phyloP scores from a whole-genome alignment of 177 flowering plant species.

The Vitis hybrid region DNA sequence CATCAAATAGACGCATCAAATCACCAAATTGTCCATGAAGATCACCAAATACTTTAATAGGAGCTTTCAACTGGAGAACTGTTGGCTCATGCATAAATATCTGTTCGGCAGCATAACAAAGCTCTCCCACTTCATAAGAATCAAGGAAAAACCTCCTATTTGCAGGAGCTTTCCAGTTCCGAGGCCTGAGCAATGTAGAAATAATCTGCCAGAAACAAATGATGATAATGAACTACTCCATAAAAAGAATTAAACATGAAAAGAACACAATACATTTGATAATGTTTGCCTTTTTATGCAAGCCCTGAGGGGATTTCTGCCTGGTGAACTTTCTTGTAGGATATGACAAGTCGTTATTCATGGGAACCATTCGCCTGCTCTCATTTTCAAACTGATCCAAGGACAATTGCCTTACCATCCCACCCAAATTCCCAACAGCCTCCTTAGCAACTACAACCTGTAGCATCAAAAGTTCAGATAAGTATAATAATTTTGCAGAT shows the following conservation, averaged over 20 bases:
- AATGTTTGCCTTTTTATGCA: conserved; percentile 82
- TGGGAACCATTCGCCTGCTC: conserved; percentile 83
- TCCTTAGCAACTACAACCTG: conserved; percentile 99
- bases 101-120: conserved; percentile 98
- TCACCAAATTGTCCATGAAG: conserved; percentile 99
- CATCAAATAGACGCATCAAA: conserved; percentile 95
- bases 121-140: conserved; percentile 98
- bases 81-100: conserved; percentile 95
- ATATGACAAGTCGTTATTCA: conserved; percentile 55
- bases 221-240: conserved; percentile 8
- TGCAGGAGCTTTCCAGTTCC: conserved; percentile 92
- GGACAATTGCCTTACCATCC: conserved; percentile 91
- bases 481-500: conserved; percentile 10
- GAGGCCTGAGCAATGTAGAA: conserved; percentile 79
- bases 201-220: conserved; percentile 59
- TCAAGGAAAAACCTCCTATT: conserved; percentile 90
- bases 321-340: conserved; percentile 68
- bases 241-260: background rate
- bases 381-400: conserved; percentile 99
- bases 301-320: conserved; percentile 90
- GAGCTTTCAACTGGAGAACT: conserved; percentile 96
- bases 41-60: conserved; percentile 96
- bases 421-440: conserved; percentile 83
- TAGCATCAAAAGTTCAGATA: conserved; percentile 11
- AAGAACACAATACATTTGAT: conserved; percentile 2